A percentile compares a stretch with the other conserved stretches of the same genome.
phyloP scores from a whole-genome alignment of 179 eudicot genomes.

The Camellia oleifera region DNA sequence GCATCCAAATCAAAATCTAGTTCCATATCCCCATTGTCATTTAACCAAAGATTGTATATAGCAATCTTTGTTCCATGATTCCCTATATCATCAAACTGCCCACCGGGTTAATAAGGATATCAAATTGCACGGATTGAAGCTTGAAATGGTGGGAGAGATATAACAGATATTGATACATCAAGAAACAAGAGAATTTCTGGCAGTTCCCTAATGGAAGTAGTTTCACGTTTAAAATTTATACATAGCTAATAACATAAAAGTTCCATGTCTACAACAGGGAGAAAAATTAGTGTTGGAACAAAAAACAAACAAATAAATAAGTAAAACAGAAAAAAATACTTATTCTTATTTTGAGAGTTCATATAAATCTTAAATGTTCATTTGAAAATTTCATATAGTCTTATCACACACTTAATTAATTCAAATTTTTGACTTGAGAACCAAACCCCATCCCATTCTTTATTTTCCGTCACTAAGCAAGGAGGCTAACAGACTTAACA shows the following conservation, averaged over 20 bases:
- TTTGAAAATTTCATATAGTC: not conserved
- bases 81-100: slow-evolving; percentile 35
- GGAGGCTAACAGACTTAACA: not conserved
- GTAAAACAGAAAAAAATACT: not conserved
- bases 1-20: slow-evolving; percentile 32
- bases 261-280: not conserved
- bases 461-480: not conserved
- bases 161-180: not conserved
- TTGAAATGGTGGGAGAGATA: not conserved
- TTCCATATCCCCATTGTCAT: slow-evolving; percentile 23
- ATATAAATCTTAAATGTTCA: not conserved
- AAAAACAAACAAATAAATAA: not conserved
- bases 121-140: not conserved
- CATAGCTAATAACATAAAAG: not conserved
- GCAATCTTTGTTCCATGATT: slow-evolving; percentile 35
- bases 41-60: slow-evolving; percentile 35
- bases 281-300: not conserved
- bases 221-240: not conserved
- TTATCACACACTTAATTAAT: not conserved
- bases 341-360: not conserved
- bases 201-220: not conserved
- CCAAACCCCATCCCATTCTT: not conserved
- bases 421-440: no score
- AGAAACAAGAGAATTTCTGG: not conserved
- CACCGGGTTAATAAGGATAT: not conserved